Base-by-base conservation (phyloP, 805 yeast genomes). In the Blastobotrys mokoenaii region DNA sequence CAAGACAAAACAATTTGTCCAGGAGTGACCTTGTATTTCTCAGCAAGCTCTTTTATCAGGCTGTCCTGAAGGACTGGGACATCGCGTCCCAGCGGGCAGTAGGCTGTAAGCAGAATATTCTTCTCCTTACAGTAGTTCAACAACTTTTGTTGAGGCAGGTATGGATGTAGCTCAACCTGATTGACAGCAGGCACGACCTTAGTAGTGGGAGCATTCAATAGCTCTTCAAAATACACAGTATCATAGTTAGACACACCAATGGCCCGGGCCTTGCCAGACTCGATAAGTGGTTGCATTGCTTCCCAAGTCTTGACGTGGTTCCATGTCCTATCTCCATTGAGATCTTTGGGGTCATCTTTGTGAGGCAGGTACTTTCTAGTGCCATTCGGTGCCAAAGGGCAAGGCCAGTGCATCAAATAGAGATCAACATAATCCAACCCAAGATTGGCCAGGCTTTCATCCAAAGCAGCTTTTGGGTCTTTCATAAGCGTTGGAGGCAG, bases 161-260 rank as follows among this genome's bases (percentile, higher is more conserved):
- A 74, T 18, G 80, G 79, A 49, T 73, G 74, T 45, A 74, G 62
- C 47, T 69, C 73, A 54, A 84, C 72, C 57, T 84, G 93, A 58
- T 84, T 80, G 27, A 80, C 78, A 2, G 77, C 85, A 0, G 93
- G 86, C 49, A 68, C 69, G 25, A 51, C 44, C 33, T 50, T 51
- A 31, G 60, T 52, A 10, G 60, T 77, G 35, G 65, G 66, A 8
- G 63, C 64, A 1, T 71, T 71, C 36, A 81, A 64, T 38, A 84
- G 64, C 58, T 82, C 84, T 47, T 78, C 71, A 18, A 84, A 59
- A 57, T 79, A 87, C 3, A 62, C 64, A n/a, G 62, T 57, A 33
- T 86, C 86, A 54, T 71, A 83, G 63, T 83, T 83, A 3, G 90
- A 82, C n/a, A 84, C 88, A 37, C 94, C 95, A 46, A 84, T 76